Conservation (phyloP, 169 alveolate species). For the Plasmodium gaboni region DNA sequence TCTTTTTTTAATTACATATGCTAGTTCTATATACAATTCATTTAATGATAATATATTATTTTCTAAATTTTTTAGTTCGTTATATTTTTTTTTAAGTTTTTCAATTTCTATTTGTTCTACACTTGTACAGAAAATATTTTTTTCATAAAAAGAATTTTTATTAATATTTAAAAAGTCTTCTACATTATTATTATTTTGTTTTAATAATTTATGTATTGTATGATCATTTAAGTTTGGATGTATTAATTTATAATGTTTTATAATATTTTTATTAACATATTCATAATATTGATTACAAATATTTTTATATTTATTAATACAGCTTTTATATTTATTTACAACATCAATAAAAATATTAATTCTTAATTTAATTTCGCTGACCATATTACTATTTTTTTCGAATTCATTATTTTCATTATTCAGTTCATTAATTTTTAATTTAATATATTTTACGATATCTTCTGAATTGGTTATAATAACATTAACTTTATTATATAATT, state of each 20-base stretch:
- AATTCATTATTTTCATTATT: slow-evolving; percentile 25
- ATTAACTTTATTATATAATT: slow-evolving; percentile 20
- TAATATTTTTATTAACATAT: slow-evolving; percentile 38
- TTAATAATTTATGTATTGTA: slow-evolving; percentile 18
- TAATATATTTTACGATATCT: slow-evolving; percentile 12
- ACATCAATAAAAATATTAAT: slow-evolving; percentile 48
- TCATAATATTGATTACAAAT: slow-evolving; percentile 59
- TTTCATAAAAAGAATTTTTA: slow-evolving; percentile 7
- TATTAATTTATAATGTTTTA: slow-evolving; percentile 44
- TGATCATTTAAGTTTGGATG: slow-evolving; percentile 35
- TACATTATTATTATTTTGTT: slow-evolving; percentile 6
- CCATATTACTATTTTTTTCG: slow-evolving; percentile 13
- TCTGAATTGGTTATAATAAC: slow-evolving; percentile 19
- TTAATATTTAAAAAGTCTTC: slow-evolving; percentile 36
- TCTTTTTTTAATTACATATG: slow-evolving; percentile 60
- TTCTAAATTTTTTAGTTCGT: slow-evolving; percentile 38
- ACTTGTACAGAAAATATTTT: slow-evolving; percentile 1
- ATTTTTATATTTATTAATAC: slow-evolving; percentile 52
- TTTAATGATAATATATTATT: slow-evolving; percentile 34
- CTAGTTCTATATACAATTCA: slow-evolving; percentile 52
- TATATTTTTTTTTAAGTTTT: slow-evolving; percentile 40
- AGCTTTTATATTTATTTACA: slow-evolving; percentile 42
- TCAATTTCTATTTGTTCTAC: slow-evolving; percentile 36
- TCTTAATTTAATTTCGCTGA: slow-evolving; percentile 57
- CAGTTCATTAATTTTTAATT: slow-evolving; percentile 1